Percentiles rank a stretch among this genome's conserved stretches.
These are phyloP conservation scores for Acer campestre DNA, from an alignment of 345 rosid genomes.

Conservation along the genomic window DNA sequence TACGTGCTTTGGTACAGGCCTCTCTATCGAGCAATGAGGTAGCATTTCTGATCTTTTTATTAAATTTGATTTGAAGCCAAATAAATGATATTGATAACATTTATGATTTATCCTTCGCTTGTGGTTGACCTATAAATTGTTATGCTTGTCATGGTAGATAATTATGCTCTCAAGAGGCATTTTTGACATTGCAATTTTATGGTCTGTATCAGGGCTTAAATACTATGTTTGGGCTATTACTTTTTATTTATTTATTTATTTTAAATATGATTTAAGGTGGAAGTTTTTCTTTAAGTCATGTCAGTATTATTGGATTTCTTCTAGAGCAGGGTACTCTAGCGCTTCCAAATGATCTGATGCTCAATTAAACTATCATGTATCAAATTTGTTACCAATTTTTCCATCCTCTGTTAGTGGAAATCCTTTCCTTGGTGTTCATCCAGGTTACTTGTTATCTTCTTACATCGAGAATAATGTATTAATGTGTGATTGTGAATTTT, in stretches of 20 bases:
- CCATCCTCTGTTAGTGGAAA: neutral
- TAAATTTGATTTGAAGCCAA: neutral
- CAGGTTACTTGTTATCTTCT: neutral
- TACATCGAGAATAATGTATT: neutral
- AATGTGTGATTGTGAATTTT: neutral
- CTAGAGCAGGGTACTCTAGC: neutral
- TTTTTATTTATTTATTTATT: neutral
- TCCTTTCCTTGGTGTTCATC: too few relatives aligned
- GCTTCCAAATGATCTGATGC: neutral
- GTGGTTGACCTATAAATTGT: neutral
- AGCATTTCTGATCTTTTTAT: constrained; percentile 18
- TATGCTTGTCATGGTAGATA: neutral
- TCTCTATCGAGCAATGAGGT: constrained; percentile 96
- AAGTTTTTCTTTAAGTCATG: neutral
- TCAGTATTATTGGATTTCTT: neutral
- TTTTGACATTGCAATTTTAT: neutral
- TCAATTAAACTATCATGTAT: neutral
- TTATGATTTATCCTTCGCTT: neutral
- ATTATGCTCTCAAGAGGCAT: neutral
- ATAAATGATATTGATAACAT: neutral
- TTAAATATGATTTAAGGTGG: neutral
- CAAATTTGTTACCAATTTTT: neutral
- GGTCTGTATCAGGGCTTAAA: neutral
- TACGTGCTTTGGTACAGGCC: constrained; percentile 98
- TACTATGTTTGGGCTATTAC: neutral